Evolutionary conservation across 805 yeast species (phyloP).

Genomic region (Clavispora asparagi): DNA sequence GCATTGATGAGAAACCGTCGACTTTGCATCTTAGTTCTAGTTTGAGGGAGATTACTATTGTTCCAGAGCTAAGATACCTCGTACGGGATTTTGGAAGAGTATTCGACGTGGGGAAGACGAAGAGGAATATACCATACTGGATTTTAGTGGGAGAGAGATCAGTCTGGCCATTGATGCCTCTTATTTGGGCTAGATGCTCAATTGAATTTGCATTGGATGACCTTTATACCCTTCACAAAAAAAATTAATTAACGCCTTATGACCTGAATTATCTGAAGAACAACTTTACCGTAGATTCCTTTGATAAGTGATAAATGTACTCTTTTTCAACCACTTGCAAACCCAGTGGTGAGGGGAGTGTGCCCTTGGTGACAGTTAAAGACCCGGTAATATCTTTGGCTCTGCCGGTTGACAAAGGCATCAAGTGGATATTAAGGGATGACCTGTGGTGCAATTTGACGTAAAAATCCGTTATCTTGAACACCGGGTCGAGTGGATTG

Average conservation of each 20-base stretch:
- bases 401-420: conserved; percentile 72
- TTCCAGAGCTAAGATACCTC: conserved; percentile 75
- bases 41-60: conserved; percentile 77
- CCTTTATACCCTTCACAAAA: conserved; percentile 46
- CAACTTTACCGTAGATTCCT: conserved; percentile 46
- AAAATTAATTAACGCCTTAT: conserved; percentile 5
- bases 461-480: conserved; percentile 43
- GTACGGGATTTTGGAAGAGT: conserved; percentile 69
- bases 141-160: conserved; percentile 84
- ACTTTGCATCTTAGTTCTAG: conserved; percentile 65
- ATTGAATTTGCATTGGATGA: conserved; percentile 87
- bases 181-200: conserved; percentile 81
- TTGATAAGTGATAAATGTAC: conserved; percentile 53
- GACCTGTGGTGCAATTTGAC: conserved; percentile 47
- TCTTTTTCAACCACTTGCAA: conserved; percentile 49
- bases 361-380: conserved; percentile 55
- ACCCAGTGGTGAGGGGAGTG: conserved; percentile 22
- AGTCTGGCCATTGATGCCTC: conserved; percentile 86
- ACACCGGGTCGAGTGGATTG: conserved; percentile 26
- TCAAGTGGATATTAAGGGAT: conserved; percentile 47
- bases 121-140: conserved; percentile 83
- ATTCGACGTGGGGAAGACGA: conserved; percentile 66
- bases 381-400: conserved; percentile 81
- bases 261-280: conserved; percentile 33
- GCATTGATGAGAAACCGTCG: conserved; percentile 74